Evolutionary conservation across 2,329 filamentous ascomycete species (phyloP), one percentile per base, ranked within the genome.

Genomic region (Cordyceps javanica): DNA sequence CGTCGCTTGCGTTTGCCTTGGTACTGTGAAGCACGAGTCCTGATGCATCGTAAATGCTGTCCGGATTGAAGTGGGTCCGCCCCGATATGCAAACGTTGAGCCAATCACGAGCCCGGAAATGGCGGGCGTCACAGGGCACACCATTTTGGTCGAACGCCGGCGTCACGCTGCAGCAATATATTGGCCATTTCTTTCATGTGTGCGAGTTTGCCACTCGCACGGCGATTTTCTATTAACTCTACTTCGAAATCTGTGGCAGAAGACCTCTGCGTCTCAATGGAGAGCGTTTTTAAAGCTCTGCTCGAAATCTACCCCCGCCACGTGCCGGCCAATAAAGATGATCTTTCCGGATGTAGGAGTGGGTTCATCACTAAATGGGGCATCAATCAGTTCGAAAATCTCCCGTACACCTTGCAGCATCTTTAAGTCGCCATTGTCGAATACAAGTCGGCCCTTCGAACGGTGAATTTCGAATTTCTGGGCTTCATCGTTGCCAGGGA

Each of bases 391-490:
- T 66, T 99, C 94, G 70, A 97, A 99, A 16, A 97, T 82, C 65
- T 97, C 93, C 55, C 93, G 78, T 1, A 99, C 94, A 2, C 92
- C 94, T 70, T 99, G 94, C 8, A 97, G 79, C 62, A 97, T 83
- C 68, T 90, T 89, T 44, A 85, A 75, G 0, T 77, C 75, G 1
- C 90, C 90, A 56, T 86, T 78, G 0, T 74, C 67, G 19, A 93
- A 76, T 0, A 82, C 76, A 7, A 97, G 71, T 3, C 90, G 83
- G 0, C 91, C 93, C 70, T 99, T 99, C 36, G 91, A 76, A 13
- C 94, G 83, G 68, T 99, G 93, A 23, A 97, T 86, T 66, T 97
- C 91, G 62, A 95, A 90, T 23, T 58, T 62, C 44, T 55, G 66
- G 49, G 62, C 57, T 49, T 70, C 62, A 3, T 75, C 68, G 26